A percentile compares a stretch with the other conserved stretches of the same genome.
Conservation (phyloP, 495 filamentous ascomycete genomes). For the Penicillium tannophilum region DNA sequence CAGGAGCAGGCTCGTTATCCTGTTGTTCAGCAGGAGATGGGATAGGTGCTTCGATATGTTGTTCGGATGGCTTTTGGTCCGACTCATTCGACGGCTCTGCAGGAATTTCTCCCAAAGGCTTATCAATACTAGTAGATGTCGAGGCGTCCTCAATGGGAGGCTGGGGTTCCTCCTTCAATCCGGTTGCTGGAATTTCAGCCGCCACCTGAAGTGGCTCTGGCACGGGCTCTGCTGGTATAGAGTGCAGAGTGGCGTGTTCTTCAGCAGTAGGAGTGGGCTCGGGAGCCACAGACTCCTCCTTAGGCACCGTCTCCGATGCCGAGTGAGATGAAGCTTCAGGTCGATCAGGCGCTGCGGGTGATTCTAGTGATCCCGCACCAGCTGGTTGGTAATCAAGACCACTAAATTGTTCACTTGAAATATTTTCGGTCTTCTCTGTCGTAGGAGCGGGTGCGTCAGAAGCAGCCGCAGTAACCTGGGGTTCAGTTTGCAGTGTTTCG, state of each 20-base stretch:
- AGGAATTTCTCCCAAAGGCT: conserved; percentile 9
- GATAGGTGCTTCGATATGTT: neutral
- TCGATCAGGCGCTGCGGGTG: neutral
- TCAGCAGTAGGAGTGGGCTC: neutral
- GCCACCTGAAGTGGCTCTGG: conserved; percentile 1
- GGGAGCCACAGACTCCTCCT: conserved; percentile 6
- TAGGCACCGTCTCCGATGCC: neutral
- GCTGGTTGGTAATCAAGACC: neutral
- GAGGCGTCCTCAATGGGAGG: neutral
- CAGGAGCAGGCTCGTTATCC: neutral
- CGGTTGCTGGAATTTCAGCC: conserved; percentile 6
- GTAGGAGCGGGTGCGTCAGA: conserved; percentile 13
- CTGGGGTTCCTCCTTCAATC: conserved; percentile 9
- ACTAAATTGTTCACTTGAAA: neutral
- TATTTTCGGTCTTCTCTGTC: conserved; percentile 8
- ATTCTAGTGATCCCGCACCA: neutral
- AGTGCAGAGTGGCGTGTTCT: neutral
- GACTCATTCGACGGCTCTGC: neutral
- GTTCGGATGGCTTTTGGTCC: neutral
- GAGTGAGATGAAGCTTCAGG: neutral
- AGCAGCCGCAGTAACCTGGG: conserved; percentile 5
- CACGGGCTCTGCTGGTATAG: neutral
- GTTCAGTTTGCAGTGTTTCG: neutral
- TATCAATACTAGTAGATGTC: conserved; percentile 11
- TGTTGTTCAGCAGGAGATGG: neutral